Conservation (phyloP, 257 asterid species). For the Datura wrightii region DNA sequence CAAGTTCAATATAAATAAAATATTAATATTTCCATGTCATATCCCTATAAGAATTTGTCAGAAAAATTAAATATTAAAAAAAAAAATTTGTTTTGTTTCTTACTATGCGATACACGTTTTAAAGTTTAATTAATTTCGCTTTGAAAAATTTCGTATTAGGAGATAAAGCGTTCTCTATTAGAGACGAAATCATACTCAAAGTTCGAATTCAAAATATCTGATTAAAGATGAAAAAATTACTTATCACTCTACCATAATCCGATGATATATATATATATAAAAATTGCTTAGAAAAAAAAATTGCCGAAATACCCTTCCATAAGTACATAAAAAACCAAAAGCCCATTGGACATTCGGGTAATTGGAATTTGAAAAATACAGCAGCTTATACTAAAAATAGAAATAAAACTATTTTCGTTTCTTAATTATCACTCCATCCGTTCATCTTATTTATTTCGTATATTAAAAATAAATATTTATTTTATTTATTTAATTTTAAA, state of each 20-base stretch:
- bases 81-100: not conserved
- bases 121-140: too few species aligned
- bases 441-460: too few species aligned
- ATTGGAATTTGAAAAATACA: not conserved
- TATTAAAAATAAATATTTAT: too few species aligned
- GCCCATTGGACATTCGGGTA: not conserved
- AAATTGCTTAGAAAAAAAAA: not conserved
- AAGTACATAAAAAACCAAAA: not conserved
- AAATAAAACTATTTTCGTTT: not conserved
- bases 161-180: too few species aligned
- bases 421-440: too few species aligned
- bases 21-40: not conserved
- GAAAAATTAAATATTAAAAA: not conserved
- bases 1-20: not conserved
- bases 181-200: too few species aligned
- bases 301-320: conserved; percentile 1
- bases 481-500: not conserved
- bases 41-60: not conserved
- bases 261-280: too few species aligned
- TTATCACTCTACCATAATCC: too few species aligned
- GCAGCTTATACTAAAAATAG: conserved; percentile 26
- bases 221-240: too few species aligned
- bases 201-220: too few species aligned
- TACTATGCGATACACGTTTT: too few species aligned
- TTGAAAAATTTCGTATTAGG: too few species aligned